A percentile compares a stretch with the other conserved stretches of the same genome.
These are phyloP conservation scores for Penicillium bialowiezense DNA, from an alignment of 495 filamentous ascomycete genomes.

Conservation along the genomic window DNA sequence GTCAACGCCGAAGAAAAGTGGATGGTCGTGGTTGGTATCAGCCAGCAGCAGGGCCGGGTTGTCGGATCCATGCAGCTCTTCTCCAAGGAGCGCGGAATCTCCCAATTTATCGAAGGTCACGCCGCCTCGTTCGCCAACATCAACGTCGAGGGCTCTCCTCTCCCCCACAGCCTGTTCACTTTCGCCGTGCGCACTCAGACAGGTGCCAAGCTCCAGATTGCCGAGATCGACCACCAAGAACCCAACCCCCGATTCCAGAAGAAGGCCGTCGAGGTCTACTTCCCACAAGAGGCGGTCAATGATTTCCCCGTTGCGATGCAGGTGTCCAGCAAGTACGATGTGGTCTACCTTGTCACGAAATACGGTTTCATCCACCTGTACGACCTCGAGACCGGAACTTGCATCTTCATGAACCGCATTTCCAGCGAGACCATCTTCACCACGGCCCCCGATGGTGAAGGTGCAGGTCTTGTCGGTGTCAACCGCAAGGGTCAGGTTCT, in stretches of 20 bases:
- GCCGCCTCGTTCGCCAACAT: slow-evolving; percentile 93
- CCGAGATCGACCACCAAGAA: slow-evolving; percentile 92
- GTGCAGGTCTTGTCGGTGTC: slow-evolving; percentile 85
- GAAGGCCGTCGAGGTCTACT: slow-evolving; percentile 96
- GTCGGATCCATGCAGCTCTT: slow-evolving; percentile 96
- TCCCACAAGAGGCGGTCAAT: slow-evolving; percentile 88
- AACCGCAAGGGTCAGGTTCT: slow-evolving; percentile 97
- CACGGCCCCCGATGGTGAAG: slow-evolving; percentile 78
- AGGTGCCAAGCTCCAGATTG: slow-evolving; percentile 95
- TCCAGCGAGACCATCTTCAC: slow-evolving; percentile 99
- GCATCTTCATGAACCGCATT: slow-evolving; percentile 99
- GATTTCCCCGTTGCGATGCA: slow-evolving; percentile 99
- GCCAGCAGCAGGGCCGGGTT: slow-evolving; percentile 86
- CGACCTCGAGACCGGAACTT: slow-evolving; percentile 93
- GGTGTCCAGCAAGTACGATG: slow-evolving; percentile 88
- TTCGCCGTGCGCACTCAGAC: slow-evolving; percentile 87
- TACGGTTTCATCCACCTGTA: slow-evolving; percentile 99
- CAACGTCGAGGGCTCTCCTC: slow-evolving; percentile 78
- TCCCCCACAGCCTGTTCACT: slow-evolving; percentile 92
- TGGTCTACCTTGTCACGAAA: slow-evolving; percentile 97
- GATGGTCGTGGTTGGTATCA: slow-evolving; percentile 97
- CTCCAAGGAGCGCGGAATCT: slow-evolving; percentile 91
- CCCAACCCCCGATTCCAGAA: slow-evolving; percentile 85
- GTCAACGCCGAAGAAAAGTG: slow-evolving; percentile 94
- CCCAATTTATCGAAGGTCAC: slow-evolving; percentile 96